Evolutionary conservation across 1,284 basidiomycete species (phyloP).

Genomic region (Pseudozyma sp.): DNA sequence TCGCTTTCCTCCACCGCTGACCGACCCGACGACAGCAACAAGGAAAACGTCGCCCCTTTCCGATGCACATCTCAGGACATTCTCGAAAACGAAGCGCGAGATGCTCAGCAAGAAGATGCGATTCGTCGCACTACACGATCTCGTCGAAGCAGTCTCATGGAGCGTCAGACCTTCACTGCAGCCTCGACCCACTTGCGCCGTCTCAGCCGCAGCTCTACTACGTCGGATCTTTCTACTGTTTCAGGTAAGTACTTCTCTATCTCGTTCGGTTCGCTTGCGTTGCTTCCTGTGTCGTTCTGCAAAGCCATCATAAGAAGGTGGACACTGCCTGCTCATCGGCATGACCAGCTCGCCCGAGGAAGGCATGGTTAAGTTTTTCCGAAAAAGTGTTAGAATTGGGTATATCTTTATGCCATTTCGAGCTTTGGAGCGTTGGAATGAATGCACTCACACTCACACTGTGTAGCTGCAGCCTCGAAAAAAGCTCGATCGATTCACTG

Average conservation of each 20-base stretch:
- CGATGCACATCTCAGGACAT: constrained; percentile 42
- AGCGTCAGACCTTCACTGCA: constrained; percentile 26
- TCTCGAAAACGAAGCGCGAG: constrained; percentile 43
- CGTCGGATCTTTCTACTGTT: constrained; percentile 27
- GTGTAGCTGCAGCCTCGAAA: no score
- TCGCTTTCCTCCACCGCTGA: constrained; percentile 11
- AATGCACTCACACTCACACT: background rate
- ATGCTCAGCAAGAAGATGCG: constrained; percentile 50
- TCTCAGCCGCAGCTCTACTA: constrained; percentile 41
- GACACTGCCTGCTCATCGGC: no score
- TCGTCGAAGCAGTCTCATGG: constrained; percentile 47
- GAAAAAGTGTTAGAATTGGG: no score
- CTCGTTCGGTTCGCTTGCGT: background rate
- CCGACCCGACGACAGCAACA: constrained; percentile 64
- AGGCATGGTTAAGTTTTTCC: no score
- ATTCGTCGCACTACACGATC: constrained; percentile 48
- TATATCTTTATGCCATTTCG: no score
- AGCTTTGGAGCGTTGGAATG: background rate
- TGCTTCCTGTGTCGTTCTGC: no score
- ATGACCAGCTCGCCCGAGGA: no score
- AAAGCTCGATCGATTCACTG: constrained; percentile 3
- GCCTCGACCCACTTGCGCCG: constrained; percentile 14
- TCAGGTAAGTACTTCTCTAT: constrained; percentile 24
- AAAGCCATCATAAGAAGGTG: no score
- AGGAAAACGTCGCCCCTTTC: constrained; percentile 67